Percentiles rank a stretch among this genome's conserved stretches.
phyloP scores from a whole-genome alignment of 2,329 filamentous ascomycete genomes.

The Ophiocordyceps sinensis region DNA sequence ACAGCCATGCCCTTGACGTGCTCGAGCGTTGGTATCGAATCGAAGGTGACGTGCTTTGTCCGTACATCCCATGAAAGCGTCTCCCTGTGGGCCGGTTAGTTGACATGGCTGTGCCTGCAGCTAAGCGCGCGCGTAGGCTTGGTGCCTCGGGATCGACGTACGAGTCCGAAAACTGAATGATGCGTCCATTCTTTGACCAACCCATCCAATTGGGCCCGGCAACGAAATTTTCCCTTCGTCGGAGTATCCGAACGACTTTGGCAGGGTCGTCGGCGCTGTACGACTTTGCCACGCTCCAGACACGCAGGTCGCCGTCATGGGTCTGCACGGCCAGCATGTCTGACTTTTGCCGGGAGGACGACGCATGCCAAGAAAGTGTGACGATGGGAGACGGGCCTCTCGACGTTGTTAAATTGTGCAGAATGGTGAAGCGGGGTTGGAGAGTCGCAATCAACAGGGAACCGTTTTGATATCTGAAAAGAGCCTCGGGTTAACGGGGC shows the following conservation, averaged over 20 bases:
- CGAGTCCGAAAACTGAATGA: slow-evolving; percentile 86
- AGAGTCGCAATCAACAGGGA: slow-evolving; percentile 81
- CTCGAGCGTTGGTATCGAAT: slow-evolving; percentile 73
- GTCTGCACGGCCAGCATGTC: slow-evolving; percentile 96
- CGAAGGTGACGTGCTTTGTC: slow-evolving; percentile 91
- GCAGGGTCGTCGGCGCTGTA: slow-evolving; percentile 58
- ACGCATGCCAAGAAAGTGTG: slow-evolving; percentile 86
- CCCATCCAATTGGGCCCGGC: slow-evolving; percentile 86
- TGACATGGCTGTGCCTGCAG: slow-evolving; percentile 15
- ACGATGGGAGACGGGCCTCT: slow-evolving; percentile 76
- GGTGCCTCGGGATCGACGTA: slow-evolving; percentile 33
- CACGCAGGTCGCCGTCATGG: slow-evolving; percentile 76
- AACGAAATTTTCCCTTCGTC: slow-evolving; percentile 58
- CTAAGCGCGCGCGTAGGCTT: slow-evolving; percentile 32
- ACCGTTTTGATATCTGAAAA: slow-evolving; percentile 77
- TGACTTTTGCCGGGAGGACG: slow-evolving; percentile 87
- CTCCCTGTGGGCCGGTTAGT: slow-evolving; percentile 40
- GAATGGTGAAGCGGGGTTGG: slow-evolving; percentile 81
- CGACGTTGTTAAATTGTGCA: slow-evolving; percentile 81
- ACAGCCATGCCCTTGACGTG: slow-evolving; percentile 70
- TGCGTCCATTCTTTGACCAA: slow-evolving; percentile 96
- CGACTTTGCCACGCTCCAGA: slow-evolving; percentile 91
- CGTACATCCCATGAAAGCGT: slow-evolving; percentile 93
- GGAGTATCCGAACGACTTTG: slow-evolving; percentile 78
- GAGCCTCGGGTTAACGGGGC: neutral